Percentiles rank a stretch among this genome's conserved stretches.
Evolutionary conservation across 441 rosid species (phyloP).

Genomic region (Manihot esculenta): DNA sequence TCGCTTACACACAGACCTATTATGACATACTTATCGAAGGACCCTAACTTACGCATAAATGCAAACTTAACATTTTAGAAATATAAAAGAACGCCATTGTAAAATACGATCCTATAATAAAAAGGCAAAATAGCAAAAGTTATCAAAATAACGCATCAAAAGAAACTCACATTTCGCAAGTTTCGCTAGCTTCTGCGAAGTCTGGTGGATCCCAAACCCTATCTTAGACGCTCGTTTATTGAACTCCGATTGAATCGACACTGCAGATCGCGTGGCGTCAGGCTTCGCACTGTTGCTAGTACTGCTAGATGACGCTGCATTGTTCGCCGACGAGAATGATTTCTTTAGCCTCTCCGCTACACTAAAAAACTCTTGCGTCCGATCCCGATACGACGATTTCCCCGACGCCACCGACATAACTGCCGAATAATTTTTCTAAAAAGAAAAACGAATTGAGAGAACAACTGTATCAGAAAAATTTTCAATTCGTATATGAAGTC

Average conservation of each 20-base stretch:
- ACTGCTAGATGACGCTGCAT: conserved; percentile 21
- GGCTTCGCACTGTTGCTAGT: conserved; percentile 14
- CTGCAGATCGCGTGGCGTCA: conserved; percentile 27
- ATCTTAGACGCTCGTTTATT: conserved; percentile 38
- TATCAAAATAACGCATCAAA: not conserved
- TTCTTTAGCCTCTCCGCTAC: conserved; percentile 40
- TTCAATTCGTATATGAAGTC: not conserved
- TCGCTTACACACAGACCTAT: no score
- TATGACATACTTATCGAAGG: no score
- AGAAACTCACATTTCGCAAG: conserved; percentile 34
- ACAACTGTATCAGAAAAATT: not conserved
- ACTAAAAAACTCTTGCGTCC: conserved; percentile 39
- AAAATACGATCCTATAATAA: not conserved
- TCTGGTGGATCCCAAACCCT: conserved; percentile 40
- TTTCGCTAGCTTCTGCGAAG: conserved; percentile 36
- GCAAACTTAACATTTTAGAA: no score
- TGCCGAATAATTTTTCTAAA: not conserved
- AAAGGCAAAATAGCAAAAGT: not conserved
- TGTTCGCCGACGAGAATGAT: conserved; percentile 27
- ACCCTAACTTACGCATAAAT: no score
- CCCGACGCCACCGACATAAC: conserved; percentile 25
- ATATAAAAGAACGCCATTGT: no score
- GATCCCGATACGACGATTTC: conserved; percentile 34
- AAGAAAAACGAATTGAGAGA: not conserved
- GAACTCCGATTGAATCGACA: conserved; percentile 38